phyloP scores from a whole-genome alignment of 805 yeast species.

The Saccharomycopsis selenospora region DNA sequence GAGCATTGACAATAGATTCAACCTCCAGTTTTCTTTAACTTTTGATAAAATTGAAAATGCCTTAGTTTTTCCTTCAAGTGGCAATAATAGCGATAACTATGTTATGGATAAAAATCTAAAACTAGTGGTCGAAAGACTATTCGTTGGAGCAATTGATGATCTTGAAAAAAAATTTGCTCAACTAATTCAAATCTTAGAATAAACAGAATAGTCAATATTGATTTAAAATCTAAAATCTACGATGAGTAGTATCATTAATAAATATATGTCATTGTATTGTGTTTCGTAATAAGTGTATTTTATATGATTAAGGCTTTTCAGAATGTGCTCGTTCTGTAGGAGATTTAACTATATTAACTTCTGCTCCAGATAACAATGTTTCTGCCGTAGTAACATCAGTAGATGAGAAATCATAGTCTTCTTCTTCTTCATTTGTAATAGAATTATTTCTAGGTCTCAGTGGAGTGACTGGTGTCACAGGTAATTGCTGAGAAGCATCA shows the following conservation, averaged over 20 bases:
- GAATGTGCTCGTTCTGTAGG: neutral
- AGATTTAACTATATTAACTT: conserved; percentile 11
- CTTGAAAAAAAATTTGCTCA: neutral
- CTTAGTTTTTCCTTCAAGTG: neutral
- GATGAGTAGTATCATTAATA: neutral
- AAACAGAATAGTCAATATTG: neutral
- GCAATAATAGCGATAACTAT: neutral
- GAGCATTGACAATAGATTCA: neutral
- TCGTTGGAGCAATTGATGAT: neutral
- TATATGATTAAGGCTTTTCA: neutral
- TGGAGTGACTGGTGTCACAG: conserved; percentile 1
- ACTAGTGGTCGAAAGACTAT: neutral
- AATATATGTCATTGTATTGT: neutral
- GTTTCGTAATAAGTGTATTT: neutral
- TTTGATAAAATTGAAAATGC: conserved; percentile 2
- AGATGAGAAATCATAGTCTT: conserved; percentile 15
- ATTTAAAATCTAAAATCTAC: neutral
- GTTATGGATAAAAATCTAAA: neutral
- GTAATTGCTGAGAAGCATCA: conserved; percentile 40
- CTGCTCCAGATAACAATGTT: conserved; percentile 16
- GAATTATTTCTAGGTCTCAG: conserved; percentile 1
- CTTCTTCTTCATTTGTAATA: conserved; percentile 12
- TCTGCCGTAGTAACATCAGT: conserved; percentile 13
- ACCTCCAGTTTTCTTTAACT: conserved; percentile 1
- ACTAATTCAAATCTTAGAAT: neutral